A percentile compares a stretch with the other conserved stretches of the same genome.
These are phyloP conservation scores for Pseudozyma sp. DNA, from an alignment of 1,284 basidiomycete species.

Conservation along the genomic window DNA sequence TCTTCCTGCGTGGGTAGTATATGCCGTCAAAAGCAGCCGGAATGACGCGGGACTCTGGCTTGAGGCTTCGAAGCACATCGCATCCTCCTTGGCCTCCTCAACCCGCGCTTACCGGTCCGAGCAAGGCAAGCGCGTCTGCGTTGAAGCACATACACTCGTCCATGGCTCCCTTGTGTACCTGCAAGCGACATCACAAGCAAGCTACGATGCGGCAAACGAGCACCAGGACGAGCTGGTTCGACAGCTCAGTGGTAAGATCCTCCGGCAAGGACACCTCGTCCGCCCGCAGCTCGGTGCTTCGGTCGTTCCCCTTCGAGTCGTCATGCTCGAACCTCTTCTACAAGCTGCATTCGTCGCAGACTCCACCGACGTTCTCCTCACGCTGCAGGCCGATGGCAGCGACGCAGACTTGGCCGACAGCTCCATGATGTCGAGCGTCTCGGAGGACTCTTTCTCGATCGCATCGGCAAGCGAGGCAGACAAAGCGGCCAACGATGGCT, in stretches of 20 bases:
- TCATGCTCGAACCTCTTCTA: conserved; percentile 61
- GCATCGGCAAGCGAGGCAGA: conserved; percentile 19
- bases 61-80: conserved; percentile 30
- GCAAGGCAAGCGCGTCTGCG: conserved; percentile 13
- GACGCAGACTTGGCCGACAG: conserved; percentile 16
- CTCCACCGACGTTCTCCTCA: conserved; percentile 46
- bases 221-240: conserved; percentile 28
- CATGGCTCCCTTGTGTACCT: conserved; percentile 50
- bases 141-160: conserved; percentile 31
- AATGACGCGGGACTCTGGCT: conserved; percentile 26
- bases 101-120: conserved; percentile 18
- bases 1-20: conserved; percentile 22
- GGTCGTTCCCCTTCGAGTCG: conserved; percentile 25
- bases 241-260: conserved; percentile 42
- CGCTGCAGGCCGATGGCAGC: conserved; percentile 26
- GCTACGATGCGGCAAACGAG: conserved; percentile 32
- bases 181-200: conserved; percentile 35
- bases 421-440: conserved; percentile 31
- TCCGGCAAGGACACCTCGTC: conserved; percentile 47
- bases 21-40: conserved; percentile 26
- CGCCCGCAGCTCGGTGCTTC: conserved; percentile 15
- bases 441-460: conserved; percentile 32
- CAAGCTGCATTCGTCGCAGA: conserved; percentile 52
- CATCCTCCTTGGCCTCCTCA: conserved; percentile 13
- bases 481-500: conserved; percentile 4